Conservation (phyloP, 108 stramenopile genomes). For the Nitzschia sp. region DNA sequence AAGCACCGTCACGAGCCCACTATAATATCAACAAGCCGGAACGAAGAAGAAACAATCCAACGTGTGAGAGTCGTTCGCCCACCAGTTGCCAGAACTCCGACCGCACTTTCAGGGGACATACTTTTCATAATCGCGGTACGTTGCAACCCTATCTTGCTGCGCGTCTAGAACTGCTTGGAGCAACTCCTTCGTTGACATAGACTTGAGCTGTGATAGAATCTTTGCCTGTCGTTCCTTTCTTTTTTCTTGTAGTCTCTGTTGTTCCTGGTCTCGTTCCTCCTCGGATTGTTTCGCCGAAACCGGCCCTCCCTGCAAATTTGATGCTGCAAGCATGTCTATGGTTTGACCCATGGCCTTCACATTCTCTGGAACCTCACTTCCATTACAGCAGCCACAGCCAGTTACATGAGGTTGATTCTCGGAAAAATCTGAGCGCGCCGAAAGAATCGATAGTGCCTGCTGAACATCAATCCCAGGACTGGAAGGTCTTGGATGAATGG, state of each 20-base stretch:
- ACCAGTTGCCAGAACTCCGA: not conserved
- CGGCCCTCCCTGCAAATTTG: constrained; percentile 9
- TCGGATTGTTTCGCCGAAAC: constrained; percentile 24
- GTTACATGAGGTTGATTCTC: not conserved
- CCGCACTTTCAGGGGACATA: constrained; percentile 24
- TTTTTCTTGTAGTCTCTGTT: constrained; percentile 40
- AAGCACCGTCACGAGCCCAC: constrained; percentile 58
- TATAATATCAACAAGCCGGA: not conserved
- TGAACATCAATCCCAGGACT: constrained; percentile 63
- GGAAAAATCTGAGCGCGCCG: constrained; percentile 33
- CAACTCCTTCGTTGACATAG: constrained; percentile 50
- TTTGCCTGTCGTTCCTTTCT: constrained; percentile 36
- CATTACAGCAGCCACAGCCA: constrained; percentile 16
- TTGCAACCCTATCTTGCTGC: constrained; percentile 70
- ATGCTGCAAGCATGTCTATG: constrained; percentile 52
- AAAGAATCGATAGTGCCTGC: constrained; percentile 74
- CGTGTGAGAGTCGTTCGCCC: no score
- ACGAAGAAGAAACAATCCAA: not conserved
- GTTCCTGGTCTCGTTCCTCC: not conserved
- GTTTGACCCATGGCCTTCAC: constrained; percentile 73
- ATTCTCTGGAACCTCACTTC: constrained; percentile 33
- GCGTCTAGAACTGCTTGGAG: constrained; percentile 54
- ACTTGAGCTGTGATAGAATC: constrained; percentile 29
- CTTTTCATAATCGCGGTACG: constrained; percentile 63
- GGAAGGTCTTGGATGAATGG: not conserved